phyloP scores from a whole-genome alignment of 2,329 filamentous ascomycete species.

The Botrytis paeoniae region DNA sequence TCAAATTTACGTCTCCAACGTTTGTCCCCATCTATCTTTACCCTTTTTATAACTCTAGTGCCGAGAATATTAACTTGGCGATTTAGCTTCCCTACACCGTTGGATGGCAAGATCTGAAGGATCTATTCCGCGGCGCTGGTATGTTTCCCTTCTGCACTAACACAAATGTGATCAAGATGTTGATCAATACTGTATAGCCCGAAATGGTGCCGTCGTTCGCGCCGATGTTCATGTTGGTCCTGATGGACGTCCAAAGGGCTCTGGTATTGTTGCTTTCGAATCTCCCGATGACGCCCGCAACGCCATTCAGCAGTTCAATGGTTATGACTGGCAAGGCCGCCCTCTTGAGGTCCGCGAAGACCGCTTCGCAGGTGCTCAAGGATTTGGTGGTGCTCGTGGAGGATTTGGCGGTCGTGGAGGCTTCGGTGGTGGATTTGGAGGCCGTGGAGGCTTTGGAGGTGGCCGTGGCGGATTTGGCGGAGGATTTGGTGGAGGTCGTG shows the following conservation, averaged over 20 bases:
- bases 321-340: constrained; percentile 97
- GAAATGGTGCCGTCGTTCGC: constrained; percentile 78
- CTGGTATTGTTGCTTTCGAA: constrained; percentile 95
- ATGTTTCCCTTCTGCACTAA: constrained; percentile 46
- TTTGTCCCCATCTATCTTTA: constrained; percentile 58
- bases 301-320: constrained; percentile 96
- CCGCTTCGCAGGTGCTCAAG: constrained; percentile 70
- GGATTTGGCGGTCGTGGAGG: constrained; percentile 45
- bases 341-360: constrained; percentile 93
- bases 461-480: constrained; percentile 56
- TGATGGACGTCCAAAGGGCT: constrained; percentile 92
- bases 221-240: constrained; percentile 92
- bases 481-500: constrained; percentile 41
- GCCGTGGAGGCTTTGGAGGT: constrained; percentile 57
- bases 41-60: constrained; percentile 33
- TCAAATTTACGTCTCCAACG: constrained; percentile 97
- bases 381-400: constrained; percentile 44
- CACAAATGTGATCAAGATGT: constrained; percentile 28
- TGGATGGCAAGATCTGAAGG: constrained; percentile 98
- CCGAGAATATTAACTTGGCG: constrained; percentile 40
- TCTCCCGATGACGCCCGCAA: constrained; percentile 91
- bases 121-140: constrained; percentile 98
- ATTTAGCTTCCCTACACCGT: constrained; percentile 89
- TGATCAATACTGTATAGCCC: constrained; percentile 42
- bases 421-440: constrained; percentile 52